These are phyloP conservation scores for Malus orientalis DNA, from an alignment of 306 rosid species.

Conservation along the genomic window DNA sequence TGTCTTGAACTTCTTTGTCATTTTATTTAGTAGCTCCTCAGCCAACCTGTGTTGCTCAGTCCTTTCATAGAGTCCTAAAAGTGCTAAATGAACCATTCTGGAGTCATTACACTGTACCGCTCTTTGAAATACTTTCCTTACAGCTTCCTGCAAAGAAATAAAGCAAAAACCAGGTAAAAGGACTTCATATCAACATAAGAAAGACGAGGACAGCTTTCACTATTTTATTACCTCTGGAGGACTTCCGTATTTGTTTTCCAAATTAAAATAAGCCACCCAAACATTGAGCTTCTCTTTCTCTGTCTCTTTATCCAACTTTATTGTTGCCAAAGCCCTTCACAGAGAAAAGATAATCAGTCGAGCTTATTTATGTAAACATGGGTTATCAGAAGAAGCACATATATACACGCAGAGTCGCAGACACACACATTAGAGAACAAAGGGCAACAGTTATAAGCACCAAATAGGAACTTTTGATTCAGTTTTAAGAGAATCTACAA, in stretches of 20 bases:
- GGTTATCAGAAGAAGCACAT: neutral
- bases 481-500: neutral
- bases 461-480: neutral
- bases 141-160: slow-evolving; percentile 55
- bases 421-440: neutral
- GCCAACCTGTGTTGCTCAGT: slow-evolving; percentile 65
- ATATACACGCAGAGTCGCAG: neutral
- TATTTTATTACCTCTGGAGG: slow-evolving; percentile 64
- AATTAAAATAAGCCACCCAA: slow-evolving; percentile 86
- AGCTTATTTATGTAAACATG: neutral
- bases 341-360: neutral
- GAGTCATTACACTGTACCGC: slow-evolving; percentile 78
- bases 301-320: slow-evolving; percentile 76
- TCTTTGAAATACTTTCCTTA: slow-evolving; percentile 64
- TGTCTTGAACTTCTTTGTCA: slow-evolving; percentile 81
- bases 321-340: slow-evolving; percentile 77
- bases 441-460: neutral
- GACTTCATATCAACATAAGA: neutral
- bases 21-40: slow-evolving; percentile 63
- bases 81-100: slow-evolving; percentile 67
- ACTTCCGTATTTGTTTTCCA: slow-evolving; percentile 78
- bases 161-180: slow-evolving; percentile 4
- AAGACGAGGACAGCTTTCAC: neutral
- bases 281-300: slow-evolving; percentile 96
- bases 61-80: slow-evolving; percentile 82